Evolutionary conservation across 2,329 filamentous ascomycete genomes (phyloP).

Genomic region (Curvularia hawaiiensis): DNA sequence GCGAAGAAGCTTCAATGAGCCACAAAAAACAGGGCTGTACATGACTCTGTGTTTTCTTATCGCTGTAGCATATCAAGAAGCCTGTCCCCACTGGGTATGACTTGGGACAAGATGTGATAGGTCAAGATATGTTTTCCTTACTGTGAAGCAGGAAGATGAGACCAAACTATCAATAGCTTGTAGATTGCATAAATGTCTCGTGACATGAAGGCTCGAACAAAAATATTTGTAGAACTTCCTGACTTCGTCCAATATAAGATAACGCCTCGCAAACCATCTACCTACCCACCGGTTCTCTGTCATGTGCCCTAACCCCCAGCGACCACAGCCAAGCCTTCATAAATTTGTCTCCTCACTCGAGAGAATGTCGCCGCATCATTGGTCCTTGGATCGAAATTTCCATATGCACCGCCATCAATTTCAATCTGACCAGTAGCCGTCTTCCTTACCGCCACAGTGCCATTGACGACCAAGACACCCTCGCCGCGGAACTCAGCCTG

Average conservation of each 20-base stretch:
- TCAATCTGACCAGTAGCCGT: conserved; percentile 85
- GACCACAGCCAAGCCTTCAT: conserved; percentile 91
- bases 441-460: conserved; percentile 86
- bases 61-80: background rate
- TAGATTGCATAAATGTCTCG: background rate
- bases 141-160: background rate
- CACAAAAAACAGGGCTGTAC: background rate
- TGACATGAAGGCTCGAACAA: background rate
- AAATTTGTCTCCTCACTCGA: conserved; percentile 88
- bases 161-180: background rate
- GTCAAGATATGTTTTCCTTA: background rate
- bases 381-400: conserved; percentile 48
- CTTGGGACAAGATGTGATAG: background rate
- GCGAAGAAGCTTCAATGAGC: background rate
- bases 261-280: background rate
- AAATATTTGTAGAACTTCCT: background rate
- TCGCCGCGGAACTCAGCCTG: conserved; percentile 92
- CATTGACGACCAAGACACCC: conserved; percentile 88
- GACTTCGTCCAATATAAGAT: background rate
- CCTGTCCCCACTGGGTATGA: background rate
- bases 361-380: conserved; percentile 72
- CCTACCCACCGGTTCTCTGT: background rate
- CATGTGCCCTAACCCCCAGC: conserved; percentile 56
- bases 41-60: background rate
- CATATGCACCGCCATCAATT: conserved; percentile 66